Evolutionary conservation across 2,329 filamentous ascomycete species (phyloP).

Genomic region (Alternaria sp.): DNA sequence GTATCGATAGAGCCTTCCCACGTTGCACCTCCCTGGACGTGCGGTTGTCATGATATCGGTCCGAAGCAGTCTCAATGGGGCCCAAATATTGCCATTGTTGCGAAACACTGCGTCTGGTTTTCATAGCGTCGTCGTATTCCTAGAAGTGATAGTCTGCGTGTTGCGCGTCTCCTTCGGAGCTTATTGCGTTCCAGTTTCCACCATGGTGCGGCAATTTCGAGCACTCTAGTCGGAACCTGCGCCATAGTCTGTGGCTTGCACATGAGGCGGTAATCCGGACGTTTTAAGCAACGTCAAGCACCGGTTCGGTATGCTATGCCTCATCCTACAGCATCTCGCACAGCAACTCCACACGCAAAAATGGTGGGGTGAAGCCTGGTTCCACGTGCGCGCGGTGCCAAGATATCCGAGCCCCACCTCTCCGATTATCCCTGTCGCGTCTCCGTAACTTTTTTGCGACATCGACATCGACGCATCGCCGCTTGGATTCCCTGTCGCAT

Average conservation of each 20-base stretch:
- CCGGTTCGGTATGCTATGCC: neutral
- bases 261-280: slow-evolving; percentile 2
- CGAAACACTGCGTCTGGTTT: neutral
- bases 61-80: slow-evolving; percentile 1
- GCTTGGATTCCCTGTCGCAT: neutral
- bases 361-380: slow-evolving; percentile 10
- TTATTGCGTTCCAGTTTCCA: neutral
- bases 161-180: slow-evolving; percentile 1
- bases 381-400: neutral
- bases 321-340: neutral
- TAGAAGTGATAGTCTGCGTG: neutral
- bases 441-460: slow-evolving; percentile 23
- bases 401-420: slow-evolving; percentile 9
- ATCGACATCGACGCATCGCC: neutral
- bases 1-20: neutral
- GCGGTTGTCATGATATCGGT: slow-evolving; percentile 1
- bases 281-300: slow-evolving; percentile 2
- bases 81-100: neutral
- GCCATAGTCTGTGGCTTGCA: neutral
- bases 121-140: neutral
- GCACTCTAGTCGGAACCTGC: neutral
- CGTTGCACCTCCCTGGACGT: slow-evolving; percentile 1
- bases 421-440: slow-evolving; percentile 8
- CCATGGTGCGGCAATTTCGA: neutral
- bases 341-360: slow-evolving; percentile 1